Evolutionary conservation across 257 asterid genomes (phyloP), one percentile per base, ranked within the genome.

Genomic region (Nicotiana tomentosiformis): DNA sequence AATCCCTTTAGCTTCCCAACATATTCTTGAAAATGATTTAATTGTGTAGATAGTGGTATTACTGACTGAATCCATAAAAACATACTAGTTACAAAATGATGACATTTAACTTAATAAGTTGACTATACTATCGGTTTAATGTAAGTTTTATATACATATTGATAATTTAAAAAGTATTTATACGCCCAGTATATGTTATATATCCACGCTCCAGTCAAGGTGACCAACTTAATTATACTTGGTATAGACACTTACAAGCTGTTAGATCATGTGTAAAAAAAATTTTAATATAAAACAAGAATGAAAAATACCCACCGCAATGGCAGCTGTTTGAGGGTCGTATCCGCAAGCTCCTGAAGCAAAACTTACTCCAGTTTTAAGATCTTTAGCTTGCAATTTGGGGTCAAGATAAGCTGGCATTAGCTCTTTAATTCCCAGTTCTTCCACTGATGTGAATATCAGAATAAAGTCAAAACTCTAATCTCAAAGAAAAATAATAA

Each of bases 341-440:
- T 88, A 93, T 78, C 98, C 94, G 4, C 87, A 85, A 61, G 88
- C 93, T 74, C 94, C 98, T 32, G 95, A 89, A 18, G 97, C 97
- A 81, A 92, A 93, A 84, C 91, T 93, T 1, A 93, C 91, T 2
- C 97, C 98, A 3, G 97, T 93, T 46, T 90, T 26, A 80, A 93
- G 93, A 78, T 93, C 97, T 83, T 89, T 84, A 43, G 82, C 62
- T 82, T 80, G 82, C 82, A 91, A 82, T 62, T 88, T 84, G 6
- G 90, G 93, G 68, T 93, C 95, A 4, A 88, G 86, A 80, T 90
- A 91, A 11, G 97, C 86, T 2, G 95, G 95, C 83, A 90, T 51
- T 23, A 87, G 69, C 8, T 83, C 79, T 83, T 92, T 92, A 30
- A 92, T 82, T 67, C 94, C 97, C 30, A 93, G 77, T 53, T 86